Evolutionary conservation across 768 basidiomycete genomes (phyloP).

Genomic region (Galerina marginata): DNA sequence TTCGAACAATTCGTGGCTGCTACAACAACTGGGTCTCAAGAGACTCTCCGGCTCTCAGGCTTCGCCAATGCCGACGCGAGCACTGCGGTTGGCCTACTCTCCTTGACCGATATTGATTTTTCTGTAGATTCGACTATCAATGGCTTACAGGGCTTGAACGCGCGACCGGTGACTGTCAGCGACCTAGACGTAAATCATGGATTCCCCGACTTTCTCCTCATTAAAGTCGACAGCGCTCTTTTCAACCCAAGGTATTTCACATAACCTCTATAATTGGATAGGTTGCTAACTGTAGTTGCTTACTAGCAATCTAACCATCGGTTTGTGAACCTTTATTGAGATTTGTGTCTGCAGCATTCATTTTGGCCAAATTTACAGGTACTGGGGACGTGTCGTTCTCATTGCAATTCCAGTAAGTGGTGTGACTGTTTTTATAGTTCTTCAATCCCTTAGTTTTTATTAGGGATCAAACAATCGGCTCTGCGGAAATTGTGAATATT

Average conservation of each 20-base stretch:
- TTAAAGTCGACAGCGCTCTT: constrained; percentile 62
- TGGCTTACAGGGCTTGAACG: constrained; percentile 68
- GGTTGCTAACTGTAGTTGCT: background rate
- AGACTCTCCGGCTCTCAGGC: constrained; percentile 59
- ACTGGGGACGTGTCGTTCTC: constrained; percentile 69
- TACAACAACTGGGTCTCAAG: constrained; percentile 53
- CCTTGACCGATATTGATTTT: constrained; percentile 61
- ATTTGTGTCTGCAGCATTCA: constrained; percentile 5
- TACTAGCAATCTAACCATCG: constrained; percentile 48
- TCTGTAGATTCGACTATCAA: constrained; percentile 61
- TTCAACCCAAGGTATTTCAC: constrained; percentile 66
- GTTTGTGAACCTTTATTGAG: constrained; percentile 25
- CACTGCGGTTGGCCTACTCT: constrained; percentile 70
- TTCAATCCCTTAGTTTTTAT: background rate
- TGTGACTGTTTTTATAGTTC: background rate
- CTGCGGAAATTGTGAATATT: constrained; percentile 56
- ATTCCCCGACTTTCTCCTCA: constrained; percentile 68
- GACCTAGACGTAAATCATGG: constrained; percentile 72
- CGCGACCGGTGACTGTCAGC: constrained; percentile 59
- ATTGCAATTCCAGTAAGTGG: constrained; percentile 57
- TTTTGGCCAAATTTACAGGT: constrained; percentile 41
- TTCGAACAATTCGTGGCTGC: constrained; percentile 69
- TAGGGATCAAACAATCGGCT: constrained; percentile 59
- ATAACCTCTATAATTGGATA: background rate
- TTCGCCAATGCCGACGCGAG: constrained; percentile 59